Evolutionary conservation across 2,329 filamentous ascomycete genomes (phyloP), one percentile per base, ranked within the genome.

Genomic region (Hypomyces perniciosus): DNA sequence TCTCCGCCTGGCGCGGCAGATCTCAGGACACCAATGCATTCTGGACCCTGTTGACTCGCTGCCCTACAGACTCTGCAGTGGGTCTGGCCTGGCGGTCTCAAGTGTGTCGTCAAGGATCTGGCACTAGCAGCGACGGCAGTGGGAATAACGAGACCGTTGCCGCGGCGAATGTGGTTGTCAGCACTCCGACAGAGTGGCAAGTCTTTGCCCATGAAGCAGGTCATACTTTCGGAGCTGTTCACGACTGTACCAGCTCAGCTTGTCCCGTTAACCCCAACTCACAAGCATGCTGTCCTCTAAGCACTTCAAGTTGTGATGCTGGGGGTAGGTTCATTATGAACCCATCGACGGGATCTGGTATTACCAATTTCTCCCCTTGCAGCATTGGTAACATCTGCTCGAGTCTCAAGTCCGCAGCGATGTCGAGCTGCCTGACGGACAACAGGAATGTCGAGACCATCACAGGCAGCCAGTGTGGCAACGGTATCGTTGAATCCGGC

Each of bases 181-280:
- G 83, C 56, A 95, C 90, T 0, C 77, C 80, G 26, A 86, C 83
- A 3, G 91, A 96, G 65, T 97, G 92, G 92, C 90, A 96, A 66
- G 87, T 97, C 52, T 89, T 97, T 68, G 92, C 92, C 30, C 92
- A 97, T 65, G 92, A 97, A 69, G 85, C 85, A 3, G 92, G 91
- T 1, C 92, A 97, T 67, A 97, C 90, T 0, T 97, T 96, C 67
- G 92, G 92, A 42, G 93, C 92, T 5, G 90, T 96, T 8, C 93
- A 99, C 68, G 93, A 99, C 69, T 99, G 93, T 68, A 86, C 82
- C 3, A 65, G 73, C 0, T 55, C 68, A n/a, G 79, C 85, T 2
- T 97, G 92, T 65, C 77, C 88, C 53, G 76, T 80, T 20, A 80
- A 81, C 35, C 67, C 67, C 6, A 65, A 66, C 6, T 68, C 65